These are phyloP conservation scores for Plenodomus tracheiphilus DNA, from an alignment of 2,329 filamentous ascomycete genomes.

Conservation along the genomic window DNA sequence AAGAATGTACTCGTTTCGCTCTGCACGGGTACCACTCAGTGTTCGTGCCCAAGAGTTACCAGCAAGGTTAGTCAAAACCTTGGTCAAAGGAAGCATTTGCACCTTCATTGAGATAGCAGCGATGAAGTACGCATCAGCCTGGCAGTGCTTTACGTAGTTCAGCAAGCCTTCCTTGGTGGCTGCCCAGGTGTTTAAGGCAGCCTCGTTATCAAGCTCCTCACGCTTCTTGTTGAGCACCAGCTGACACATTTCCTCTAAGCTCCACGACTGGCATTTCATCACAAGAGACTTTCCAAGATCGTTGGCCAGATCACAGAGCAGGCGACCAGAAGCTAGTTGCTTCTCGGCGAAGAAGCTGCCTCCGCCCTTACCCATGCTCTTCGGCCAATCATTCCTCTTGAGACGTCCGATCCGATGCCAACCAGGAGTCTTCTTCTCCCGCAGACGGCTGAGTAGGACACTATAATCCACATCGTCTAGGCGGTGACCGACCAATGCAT, in stretches of 20 bases:
- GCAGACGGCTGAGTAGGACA: conserved; percentile 80
- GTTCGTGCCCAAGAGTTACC: conserved; percentile 99
- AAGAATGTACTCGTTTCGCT: conserved; percentile 98
- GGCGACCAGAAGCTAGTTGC: conserved; percentile 82
- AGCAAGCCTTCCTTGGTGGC: conserved; percentile 81
- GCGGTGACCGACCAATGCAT: conserved; percentile 91
- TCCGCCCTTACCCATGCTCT: conserved; percentile 80
- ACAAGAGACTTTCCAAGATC: conserved; percentile 97
- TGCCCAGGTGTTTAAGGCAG: conserved; percentile 83
- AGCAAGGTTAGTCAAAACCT: conserved; percentile 92
- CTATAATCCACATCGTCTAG: conserved; percentile 98
- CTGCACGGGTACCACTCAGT: conserved; percentile 89
- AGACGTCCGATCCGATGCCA: conserved; percentile 94
- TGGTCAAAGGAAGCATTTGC: conserved; percentile 91
- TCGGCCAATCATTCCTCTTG: conserved; percentile 82
- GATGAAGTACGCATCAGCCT: conserved; percentile 94
- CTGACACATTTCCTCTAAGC: conserved; percentile 94
- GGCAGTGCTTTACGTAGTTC: conserved; percentile 92
- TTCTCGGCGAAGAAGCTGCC: conserved; percentile 93
- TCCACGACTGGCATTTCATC: conserved; percentile 98
- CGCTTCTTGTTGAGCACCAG: conserved; percentile 80
- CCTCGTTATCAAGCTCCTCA: conserved; percentile 86
- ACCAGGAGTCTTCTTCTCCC: conserved; percentile 87
- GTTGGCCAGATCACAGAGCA: conserved; percentile 93
- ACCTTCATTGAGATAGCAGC: conserved; percentile 85